Base-by-base conservation (phyloP, 1,284 basidiomycete genomes). In the Trichosporon ovoides region DNA sequence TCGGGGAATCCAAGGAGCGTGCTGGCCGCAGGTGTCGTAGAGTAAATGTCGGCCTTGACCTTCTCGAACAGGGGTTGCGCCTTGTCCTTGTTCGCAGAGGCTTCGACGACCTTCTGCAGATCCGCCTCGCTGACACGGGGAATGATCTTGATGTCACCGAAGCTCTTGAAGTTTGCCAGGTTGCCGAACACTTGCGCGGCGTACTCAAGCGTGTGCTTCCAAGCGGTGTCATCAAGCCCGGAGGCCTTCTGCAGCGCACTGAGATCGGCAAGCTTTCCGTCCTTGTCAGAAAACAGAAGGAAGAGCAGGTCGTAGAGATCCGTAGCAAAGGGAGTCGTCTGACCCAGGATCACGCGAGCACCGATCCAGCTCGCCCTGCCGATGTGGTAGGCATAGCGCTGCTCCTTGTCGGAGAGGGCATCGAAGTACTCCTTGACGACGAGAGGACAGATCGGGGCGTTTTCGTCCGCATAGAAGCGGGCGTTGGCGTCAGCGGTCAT, bases 151-250 rank as follows among this genome's bases (percentile, higher is more conserved):
- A 52, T 51, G 53, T 63, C 61, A 31, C 61, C 61, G 40, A 63
- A 63, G 37, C 56, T 56, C 56, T 59, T 59, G 58, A 35, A 63
- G 62, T 64, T 61, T 37, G 58, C 61, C 4, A 63, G 58, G 56
- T 63, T 63, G 56, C 51, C 46, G 20, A 63, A 54, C 43, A 60
- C 54, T 52, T 63, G 61, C 3, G 46, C 58, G 6, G 53, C 18
- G 54, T 63, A 63, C 61, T 63, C 61, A 28, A 57, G 55, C 4
- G 58, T 48, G 20, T 22, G 14, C 7, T 56, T 58, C 16, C 57
- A 56, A 5, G 52, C 61, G 19, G 58, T 54, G n/a, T 56, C 58
- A n/a, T 24, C n/a, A 11, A 62, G 46, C 6, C 55, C 57, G 0
- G 61, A 31, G 11, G 31, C 31, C 10, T 24, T 14, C 7, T 46